A percentile compares a stretch with the other conserved stretches of the same genome.
phyloP scores from a whole-genome alignment of 2,329 filamentous ascomycete genomes.

The Arthrocladium fulminans region DNA sequence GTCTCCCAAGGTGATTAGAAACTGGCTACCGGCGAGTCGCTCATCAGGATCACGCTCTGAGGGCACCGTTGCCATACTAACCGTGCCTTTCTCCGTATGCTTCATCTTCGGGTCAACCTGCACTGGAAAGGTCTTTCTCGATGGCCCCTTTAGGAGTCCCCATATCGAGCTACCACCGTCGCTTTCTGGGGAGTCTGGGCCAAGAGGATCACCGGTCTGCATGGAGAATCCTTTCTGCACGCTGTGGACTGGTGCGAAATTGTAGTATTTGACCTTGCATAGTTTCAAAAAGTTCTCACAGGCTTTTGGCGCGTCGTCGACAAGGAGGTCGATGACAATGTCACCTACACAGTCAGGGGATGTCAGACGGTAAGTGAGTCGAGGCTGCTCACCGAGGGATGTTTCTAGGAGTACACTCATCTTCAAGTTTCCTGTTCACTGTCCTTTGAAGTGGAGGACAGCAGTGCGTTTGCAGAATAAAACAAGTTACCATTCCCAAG shows the following conservation, averaged over 20 bases:
- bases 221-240: constrained; percentile 94
- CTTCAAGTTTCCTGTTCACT: no score
- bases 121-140: constrained; percentile 71
- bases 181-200: constrained; percentile 71
- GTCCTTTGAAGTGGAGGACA: no score
- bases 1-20: constrained; percentile 83
- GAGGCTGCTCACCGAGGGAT: no score
- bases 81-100: constrained; percentile 79
- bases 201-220: constrained; percentile 89
- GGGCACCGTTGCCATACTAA: constrained; percentile 93
- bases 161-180: constrained; percentile 92
- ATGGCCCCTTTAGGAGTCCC: constrained; percentile 64
- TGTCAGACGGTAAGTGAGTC: no score
- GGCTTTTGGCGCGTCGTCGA: constrained; percentile 79
- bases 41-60: constrained; percentile 67
- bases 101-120: constrained; percentile 80
- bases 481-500: no score
- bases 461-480: no score
- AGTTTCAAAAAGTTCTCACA: constrained; percentile 99
- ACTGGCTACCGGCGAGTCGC: constrained; percentile 79
- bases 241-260: constrained; percentile 85
- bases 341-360: no score
- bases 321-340: constrained; percentile 85
- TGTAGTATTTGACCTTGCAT: constrained; percentile 99
- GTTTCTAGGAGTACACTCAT: constrained; percentile 97